phyloP scores from a whole-genome alignment of 179 eudicot genomes.

The Silene coronaria region DNA sequence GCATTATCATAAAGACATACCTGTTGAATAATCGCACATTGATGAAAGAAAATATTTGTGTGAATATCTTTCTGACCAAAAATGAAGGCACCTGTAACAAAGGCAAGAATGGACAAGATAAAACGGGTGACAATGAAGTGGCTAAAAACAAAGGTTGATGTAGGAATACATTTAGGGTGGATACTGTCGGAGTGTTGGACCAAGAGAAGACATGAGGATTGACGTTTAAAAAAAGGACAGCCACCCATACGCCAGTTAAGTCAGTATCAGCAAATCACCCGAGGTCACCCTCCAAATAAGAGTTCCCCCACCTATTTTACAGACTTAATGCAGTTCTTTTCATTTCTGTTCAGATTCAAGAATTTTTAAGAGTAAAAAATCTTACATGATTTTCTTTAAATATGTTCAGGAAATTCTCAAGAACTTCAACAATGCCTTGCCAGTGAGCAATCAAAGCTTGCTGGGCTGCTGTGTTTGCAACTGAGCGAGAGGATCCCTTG shows the following conservation, averaged over 20 bases:
- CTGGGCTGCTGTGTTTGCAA: slow-evolving; percentile 74
- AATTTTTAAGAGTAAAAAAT: slow-evolving; percentile 6
- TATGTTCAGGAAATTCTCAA: slow-evolving; percentile 66
- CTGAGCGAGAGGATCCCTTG: slow-evolving; percentile 74
- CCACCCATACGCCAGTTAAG: neutral
- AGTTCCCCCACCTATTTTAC: neutral
- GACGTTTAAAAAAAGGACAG: neutral
- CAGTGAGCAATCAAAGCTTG: slow-evolving; percentile 94
- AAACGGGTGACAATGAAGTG: neutral
- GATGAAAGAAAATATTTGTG: slow-evolving; percentile 92
- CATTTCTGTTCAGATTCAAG: neutral
- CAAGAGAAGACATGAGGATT: neutral
- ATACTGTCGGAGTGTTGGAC: neutral
- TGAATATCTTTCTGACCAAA: slow-evolving; percentile 86
- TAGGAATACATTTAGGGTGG: neutral
- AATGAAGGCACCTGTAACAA: slow-evolving; percentile 75
- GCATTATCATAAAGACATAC: slow-evolving; percentile 27
- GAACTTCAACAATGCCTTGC: slow-evolving; percentile 91
- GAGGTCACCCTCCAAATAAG: neutral
- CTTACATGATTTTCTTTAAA: slow-evolving; percentile 75
- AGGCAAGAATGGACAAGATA: slow-evolving; percentile 1
- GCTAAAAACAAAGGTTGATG: neutral
- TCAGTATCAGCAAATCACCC: neutral
- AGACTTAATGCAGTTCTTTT: neutral
- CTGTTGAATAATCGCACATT: slow-evolving; percentile 96